phyloP scores from a whole-genome alignment of 495 filamentous ascomycete species.

The Elaphomyces granulatus region DNA sequence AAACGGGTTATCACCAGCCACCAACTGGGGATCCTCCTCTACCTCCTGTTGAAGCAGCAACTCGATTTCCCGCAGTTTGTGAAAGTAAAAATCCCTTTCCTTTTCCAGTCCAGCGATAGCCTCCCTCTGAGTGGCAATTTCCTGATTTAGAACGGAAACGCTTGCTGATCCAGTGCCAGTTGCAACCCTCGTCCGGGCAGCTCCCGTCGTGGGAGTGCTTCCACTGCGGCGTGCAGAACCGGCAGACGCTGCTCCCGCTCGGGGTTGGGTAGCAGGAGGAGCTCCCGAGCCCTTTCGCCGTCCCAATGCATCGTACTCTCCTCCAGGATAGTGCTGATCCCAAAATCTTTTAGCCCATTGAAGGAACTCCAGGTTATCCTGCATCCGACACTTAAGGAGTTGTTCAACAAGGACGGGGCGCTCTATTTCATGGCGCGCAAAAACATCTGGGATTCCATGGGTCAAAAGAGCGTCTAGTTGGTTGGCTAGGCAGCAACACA shows the following conservation, averaged over 20 bases:
- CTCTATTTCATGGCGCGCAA: slow-evolving; percentile 73
- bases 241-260: slow-evolving; percentile 31
- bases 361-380: slow-evolving; percentile 98
- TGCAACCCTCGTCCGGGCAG: slow-evolving; percentile 33
- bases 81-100: slow-evolving; percentile 97
- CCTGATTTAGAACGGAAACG: slow-evolving; percentile 55
- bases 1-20: slow-evolving; percentile 81
- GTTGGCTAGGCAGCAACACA: slow-evolving; percentile 18
- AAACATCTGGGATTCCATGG: slow-evolving; percentile 44
- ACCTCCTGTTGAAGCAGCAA: slow-evolving; percentile 81
- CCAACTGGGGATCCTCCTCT: slow-evolving; percentile 77
- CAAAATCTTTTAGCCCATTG: slow-evolving; percentile 94
- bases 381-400: slow-evolving; percentile 96
- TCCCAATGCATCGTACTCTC: slow-evolving; percentile 81
- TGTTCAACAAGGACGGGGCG: slow-evolving; percentile 74
- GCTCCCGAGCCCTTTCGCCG: slow-evolving; percentile 69
- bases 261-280: slow-evolving; percentile 33
- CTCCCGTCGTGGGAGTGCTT: slow-evolving; percentile 57
- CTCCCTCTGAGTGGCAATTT: slow-evolving; percentile 74
- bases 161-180: slow-evolving; percentile 42
- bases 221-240: slow-evolving; percentile 47
- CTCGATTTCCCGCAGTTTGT: slow-evolving; percentile 94
- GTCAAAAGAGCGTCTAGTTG: slow-evolving; percentile 1
- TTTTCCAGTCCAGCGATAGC: slow-evolving; percentile 75
- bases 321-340: slow-evolving; percentile 95